Evolutionary conservation across 2,329 filamentous ascomycete species (phyloP).

Genomic region (Capronia epimyces): DNA sequence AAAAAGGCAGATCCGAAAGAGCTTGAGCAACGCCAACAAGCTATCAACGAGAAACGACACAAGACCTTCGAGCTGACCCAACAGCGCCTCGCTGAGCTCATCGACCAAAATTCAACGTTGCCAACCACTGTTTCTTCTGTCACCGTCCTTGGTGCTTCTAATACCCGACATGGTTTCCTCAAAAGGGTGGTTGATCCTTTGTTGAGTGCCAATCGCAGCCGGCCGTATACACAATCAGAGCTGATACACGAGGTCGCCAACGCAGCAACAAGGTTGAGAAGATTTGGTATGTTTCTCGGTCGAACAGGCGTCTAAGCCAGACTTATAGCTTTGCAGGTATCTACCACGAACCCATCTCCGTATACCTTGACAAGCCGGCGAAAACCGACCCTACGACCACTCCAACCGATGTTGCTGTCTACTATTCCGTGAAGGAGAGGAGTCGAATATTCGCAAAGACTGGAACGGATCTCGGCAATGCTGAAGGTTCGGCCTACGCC

Average conservation of each 20-base stretch:
- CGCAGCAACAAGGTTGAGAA: conserved; percentile 67
- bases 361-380: conserved; percentile 74
- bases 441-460: conserved; percentile 84
- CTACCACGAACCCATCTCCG: conserved; percentile 74
- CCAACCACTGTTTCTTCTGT: conserved; percentile 85
- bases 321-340: conserved; percentile 56
- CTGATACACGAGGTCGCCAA: conserved; percentile 66
- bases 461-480: conserved; percentile 87
- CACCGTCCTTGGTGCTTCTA: conserved; percentile 71
- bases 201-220: conserved; percentile 61
- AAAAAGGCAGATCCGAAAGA: conserved; percentile 48
- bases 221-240: conserved; percentile 71
- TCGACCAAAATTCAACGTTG: conserved; percentile 75
- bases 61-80: conserved; percentile 59
- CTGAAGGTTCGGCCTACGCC: conserved; percentile 88
- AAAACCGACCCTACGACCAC: conserved; percentile 63
- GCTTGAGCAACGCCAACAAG: conserved; percentile 55
- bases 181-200: conserved; percentile 74
- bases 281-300: conserved; percentile 59
- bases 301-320: neutral
- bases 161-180: conserved; percentile 80
- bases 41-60: conserved; percentile 54
- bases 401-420: conserved; percentile 74
- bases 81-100: conserved; percentile 58
- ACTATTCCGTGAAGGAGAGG: conserved; percentile 71